Base-by-base conservation (phyloP, 2,329 filamentous ascomycete species). In the Fusarium sp. region DNA sequence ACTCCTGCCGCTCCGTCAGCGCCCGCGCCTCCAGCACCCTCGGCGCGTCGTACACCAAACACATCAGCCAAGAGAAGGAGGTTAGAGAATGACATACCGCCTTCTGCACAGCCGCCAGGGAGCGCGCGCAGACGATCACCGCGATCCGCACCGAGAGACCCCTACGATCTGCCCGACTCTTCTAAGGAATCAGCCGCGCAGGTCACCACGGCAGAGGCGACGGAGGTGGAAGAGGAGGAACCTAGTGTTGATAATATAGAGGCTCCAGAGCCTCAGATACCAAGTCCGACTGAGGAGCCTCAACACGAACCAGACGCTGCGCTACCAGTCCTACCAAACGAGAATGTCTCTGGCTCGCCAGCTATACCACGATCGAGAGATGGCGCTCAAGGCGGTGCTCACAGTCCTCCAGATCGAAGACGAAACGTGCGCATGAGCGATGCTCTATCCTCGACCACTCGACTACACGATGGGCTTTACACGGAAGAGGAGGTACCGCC, bases 361-460 rank as follows among this genome's bases (percentile, higher is more conserved):
- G 61, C 62, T 52, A 69, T 66, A 50, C 65, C 58, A 31, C 76
- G 65, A 5, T n/a, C 62, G 6, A 58, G 61, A 2, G 61, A 52
- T 18, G 27, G 11, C 3, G 66, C 75, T 0, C 54, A 77, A 6
- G 79, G 78, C 27, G 75, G 80, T 59, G 74, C 80, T 4, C 75
- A 91, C 75, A 90, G 88, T 65, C 89, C 90, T 1, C 81, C 75
- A 71, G 89, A 89, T 1, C 85, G 84, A 10, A 81, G 88, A 58
- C 84, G 85, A 29, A 83, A 78, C 5, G 77, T 88, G 16, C 80
- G 78, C 16, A 76, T 81, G 9, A 81, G 79, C 36, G 81, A 80
- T 1, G 81, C 81, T 2, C 68, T 85, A 9, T 82, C 81, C 2
- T 86, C 84, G 4, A 86, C 84, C 25, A 79, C 82, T 0, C 82